phyloP scores from a whole-genome alignment of 352 stramenopile genomes.

The Pythium aphanidermatum region DNA sequence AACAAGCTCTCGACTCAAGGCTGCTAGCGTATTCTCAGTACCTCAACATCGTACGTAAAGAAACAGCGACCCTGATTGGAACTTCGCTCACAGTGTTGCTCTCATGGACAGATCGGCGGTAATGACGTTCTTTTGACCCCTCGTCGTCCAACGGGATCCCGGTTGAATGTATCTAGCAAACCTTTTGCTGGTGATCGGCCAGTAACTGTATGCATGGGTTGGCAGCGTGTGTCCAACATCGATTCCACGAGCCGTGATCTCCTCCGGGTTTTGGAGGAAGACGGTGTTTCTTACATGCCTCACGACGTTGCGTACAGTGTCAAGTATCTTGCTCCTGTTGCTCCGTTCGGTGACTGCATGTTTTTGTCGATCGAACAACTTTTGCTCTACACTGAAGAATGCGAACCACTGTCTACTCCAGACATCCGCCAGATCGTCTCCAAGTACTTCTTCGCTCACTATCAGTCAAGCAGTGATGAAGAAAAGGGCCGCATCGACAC shows the following conservation, averaged over 20 bases:
- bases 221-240: conserved; percentile 71
- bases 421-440: conserved; percentile 67
- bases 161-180: conserved; percentile 52
- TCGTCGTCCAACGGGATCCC: conserved; percentile 37
- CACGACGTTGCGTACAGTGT: conserved; percentile 86
- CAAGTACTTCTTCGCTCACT: conserved; percentile 75
- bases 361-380: conserved; percentile 87
- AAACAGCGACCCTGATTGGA: not conserved
- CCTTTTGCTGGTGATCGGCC: conserved; percentile 59
- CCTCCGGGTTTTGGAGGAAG: conserved; percentile 72
- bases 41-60: conserved; percentile 55
- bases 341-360: conserved; percentile 81
- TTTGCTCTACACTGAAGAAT: conserved; percentile 80
- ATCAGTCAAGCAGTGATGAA: conserved; percentile 40
- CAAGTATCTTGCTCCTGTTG: conserved; percentile 80
- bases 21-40: conserved; percentile 74
- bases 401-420: conserved; percentile 59
- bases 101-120: conserved; percentile 31
- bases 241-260: conserved; percentile 68
- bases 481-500: conserved; percentile 77
- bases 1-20: conserved; percentile 58
- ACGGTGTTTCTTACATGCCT: conserved; percentile 78
- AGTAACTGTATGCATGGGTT: conserved; percentile 83
- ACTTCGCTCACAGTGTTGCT: too few relatives aligned
- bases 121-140: conserved; percentile 63